A percentile compares a stretch with the other conserved stretches of the same genome.
Conservation (phyloP, 306 rosid genomes). For the Cicer arietinum region DNA sequence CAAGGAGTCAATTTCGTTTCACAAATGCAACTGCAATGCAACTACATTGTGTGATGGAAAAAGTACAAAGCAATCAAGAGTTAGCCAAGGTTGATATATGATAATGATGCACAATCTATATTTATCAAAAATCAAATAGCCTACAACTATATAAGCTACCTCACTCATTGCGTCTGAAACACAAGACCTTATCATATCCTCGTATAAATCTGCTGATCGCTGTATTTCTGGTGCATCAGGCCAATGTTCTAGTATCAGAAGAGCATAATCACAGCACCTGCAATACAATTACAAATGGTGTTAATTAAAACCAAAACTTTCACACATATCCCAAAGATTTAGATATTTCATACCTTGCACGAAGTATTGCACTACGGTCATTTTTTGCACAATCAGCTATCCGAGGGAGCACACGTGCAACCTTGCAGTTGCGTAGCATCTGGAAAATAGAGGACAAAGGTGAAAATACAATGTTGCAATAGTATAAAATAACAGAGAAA, state of each 20-base stretch:
- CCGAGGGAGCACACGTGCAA: slow-evolving; percentile 89
- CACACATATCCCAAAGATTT: slow-evolving; percentile 14
- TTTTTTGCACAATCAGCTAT: slow-evolving; percentile 89
- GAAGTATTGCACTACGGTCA: slow-evolving; percentile 90
- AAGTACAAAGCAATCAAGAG: slow-evolving; percentile 26
- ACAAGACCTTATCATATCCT: slow-evolving; percentile 91
- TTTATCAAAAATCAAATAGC: slow-evolving; percentile 30
- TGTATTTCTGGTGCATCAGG: slow-evolving; percentile 98
- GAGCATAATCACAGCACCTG: slow-evolving; percentile 98
- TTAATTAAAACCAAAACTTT: slow-evolving; percentile 40
- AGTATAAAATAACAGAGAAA: slow-evolving; percentile 3
- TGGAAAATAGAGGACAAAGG: slow-evolving; percentile 47
- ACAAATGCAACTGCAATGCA: slow-evolving; percentile 35
- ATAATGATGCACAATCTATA: slow-evolving; percentile 24
- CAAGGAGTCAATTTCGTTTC: slow-evolving; percentile 9
- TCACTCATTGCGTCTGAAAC: slow-evolving; percentile 99
- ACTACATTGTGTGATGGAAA: slow-evolving; percentile 13
- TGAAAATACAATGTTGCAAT: slow-evolving; percentile 35
- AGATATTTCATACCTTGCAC: slow-evolving; percentile 76
- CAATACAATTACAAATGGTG: slow-evolving; percentile 41
- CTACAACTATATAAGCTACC: slow-evolving; percentile 57
- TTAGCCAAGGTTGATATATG: slow-evolving; percentile 33
- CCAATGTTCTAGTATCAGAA: slow-evolving; percentile 94
- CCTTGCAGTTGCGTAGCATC: slow-evolving; percentile 97
- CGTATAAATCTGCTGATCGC: slow-evolving; percentile 82